Evolutionary conservation across 2,329 filamentous ascomycete species (phyloP), one percentile per base, ranked within the genome.

Genomic region (Fusarium siculi): DNA sequence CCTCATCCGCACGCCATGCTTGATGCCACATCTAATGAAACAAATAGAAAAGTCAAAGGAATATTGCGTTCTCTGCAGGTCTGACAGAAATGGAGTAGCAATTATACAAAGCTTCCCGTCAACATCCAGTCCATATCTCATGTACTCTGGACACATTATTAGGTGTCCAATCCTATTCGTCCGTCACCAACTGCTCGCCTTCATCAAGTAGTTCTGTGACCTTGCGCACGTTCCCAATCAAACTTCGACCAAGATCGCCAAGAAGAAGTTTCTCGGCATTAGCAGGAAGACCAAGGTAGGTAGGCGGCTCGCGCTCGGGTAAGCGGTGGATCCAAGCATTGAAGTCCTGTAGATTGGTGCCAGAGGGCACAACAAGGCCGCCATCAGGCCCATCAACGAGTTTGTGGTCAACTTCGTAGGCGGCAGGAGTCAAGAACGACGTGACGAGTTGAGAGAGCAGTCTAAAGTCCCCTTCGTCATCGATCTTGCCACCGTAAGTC

Each of bases 401-500:
- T 81, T 94, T 94, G 86, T 98, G 95, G 64, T 96, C 93, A 53
- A 95, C 92, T 66, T 99, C 96, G 79, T 97, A 99, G 6, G 96
- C 96, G 4, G 92, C 89, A 0, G 95, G 93, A 1, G 94, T 97
- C 73, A 99, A 87, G 81, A 97, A 91, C 37, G 87, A 88, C 47
- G 90, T 83, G 54, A 99, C 96, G 6, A 99, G 89, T 64, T 89
- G 84, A 50, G 88, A 87, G 21, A 99, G 89, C 49, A 91, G 88
- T 57, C 85, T 84, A 82, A 96, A 97, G 83, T 99, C 96, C 46
- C 85, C 91, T 73, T 95, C 93, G 79, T 98, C 91, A 80, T 99
- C 96, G 76, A 99, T 95, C 86, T 99, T 99, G 82, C 96, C 96
- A 73, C 96, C 96, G 80, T 99, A 99, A 72, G 95, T 98, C 84